Evolutionary conservation across 2,329 filamentous ascomycete species (phyloP), one percentile per base, ranked within the genome.

Genomic region (Aspergillus uvarum): DNA sequence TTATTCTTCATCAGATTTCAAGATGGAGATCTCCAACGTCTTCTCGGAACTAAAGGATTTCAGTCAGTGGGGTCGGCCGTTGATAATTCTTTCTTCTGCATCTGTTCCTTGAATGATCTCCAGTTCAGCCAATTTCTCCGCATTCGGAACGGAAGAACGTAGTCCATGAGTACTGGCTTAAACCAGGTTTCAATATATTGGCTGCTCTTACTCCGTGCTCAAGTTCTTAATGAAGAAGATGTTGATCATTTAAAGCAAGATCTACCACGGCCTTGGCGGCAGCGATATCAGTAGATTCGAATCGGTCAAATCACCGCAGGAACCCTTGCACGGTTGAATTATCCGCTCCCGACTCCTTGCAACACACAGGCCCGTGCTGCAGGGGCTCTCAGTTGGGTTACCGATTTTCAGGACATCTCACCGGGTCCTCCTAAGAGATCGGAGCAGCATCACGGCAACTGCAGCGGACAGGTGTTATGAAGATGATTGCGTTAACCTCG

Each of bases 311-410:
- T 58, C 53, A 52, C 54, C 58, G 58, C 56, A 63, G 59, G 59
- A 59, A 62, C 55, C 52, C 60, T 54, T 50, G 59, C 53, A 58
- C 54, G 51, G 65, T 60, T 55, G 52, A 61, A 63, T 63, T 61
- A 48, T 62, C 61, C 63, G 60, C 51, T 29, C 26, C 47, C 53
- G 54, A 44, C 60, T 66, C 71, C 72, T 72, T 74, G 66, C 71
- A 49, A 67, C 61, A 50, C 32, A 51, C 48, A 59, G 59, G 65
- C 67, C 68, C 59, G 70, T 70, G 70, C 65, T 64, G 60, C 54
- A 63, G 59, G 61, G 56, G 61, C 57, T 54, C 50, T 47, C 22
- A 32, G 26, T 38, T 47, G 10, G 50, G 53, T 47, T 24, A 38
- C 22, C 19, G 5, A 31, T 19, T 22, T 14, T 47, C 32, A n/a